Evolutionary conservation across 2,329 filamentous ascomycete genomes (phyloP).

Genomic region (Colletotrichum sp.): DNA sequence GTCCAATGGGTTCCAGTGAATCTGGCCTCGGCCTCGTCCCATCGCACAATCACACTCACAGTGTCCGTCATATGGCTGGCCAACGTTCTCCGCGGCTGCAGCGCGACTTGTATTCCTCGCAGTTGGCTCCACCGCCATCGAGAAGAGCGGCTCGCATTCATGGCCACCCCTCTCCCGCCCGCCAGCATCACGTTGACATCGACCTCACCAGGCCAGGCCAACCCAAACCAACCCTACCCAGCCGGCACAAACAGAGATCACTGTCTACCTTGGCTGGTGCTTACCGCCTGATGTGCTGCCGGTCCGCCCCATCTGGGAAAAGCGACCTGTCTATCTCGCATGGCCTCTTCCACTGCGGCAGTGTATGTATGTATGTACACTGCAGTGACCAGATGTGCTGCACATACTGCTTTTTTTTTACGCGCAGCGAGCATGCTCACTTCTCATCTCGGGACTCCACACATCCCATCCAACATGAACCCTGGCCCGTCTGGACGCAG

Average conservation of each 20-base stretch:
- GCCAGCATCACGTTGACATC: background rate
- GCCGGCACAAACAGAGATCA: background rate
- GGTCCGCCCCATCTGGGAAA: background rate
- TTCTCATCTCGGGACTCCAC: slow-evolving; percentile 13
- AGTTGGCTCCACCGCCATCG: too few species aligned
- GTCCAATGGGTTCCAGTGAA: background rate
- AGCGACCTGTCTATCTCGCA: slow-evolving; percentile 16
- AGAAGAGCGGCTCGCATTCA: background rate
- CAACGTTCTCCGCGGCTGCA: background rate
- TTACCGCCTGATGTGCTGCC: background rate
- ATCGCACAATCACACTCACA: background rate
- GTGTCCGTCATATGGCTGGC: background rate
- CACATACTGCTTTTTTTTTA: background rate
- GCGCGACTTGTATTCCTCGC: background rate
- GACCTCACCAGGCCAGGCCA: background rate
- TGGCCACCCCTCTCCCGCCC: background rate
- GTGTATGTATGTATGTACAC: background rate
- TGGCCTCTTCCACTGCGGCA: background rate
- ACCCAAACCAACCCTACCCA: background rate
- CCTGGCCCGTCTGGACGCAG: background rate
- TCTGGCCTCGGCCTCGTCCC: background rate
- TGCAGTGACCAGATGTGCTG: background rate
- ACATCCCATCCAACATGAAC: background rate
- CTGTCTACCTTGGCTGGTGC: background rate
- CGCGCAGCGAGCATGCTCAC: background rate